phyloP scores from a whole-genome alignment of 345 rosid species.

The Aegle marmelos region DNA sequence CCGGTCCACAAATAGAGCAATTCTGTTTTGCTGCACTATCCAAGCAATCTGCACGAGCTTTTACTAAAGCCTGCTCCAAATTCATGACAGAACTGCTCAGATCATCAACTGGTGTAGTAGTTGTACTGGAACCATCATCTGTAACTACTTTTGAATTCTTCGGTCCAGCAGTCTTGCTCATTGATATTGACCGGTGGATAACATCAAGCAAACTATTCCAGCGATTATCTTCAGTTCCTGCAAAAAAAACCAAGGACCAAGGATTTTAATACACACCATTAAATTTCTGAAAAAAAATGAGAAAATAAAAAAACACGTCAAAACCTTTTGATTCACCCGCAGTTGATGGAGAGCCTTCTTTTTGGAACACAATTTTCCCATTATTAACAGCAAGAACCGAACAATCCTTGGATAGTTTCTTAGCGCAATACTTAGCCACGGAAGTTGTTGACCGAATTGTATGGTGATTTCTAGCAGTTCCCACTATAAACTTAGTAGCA shows the following conservation, averaged over 20 bases:
- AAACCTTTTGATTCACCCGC: conserved; percentile 43
- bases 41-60: conserved; percentile 30
- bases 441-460: conserved; percentile 60
- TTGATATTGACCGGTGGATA: conserved; percentile 51
- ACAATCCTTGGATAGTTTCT: conserved; percentile 53
- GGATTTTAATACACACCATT: not conserved
- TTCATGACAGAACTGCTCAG: conserved; percentile 28
- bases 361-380: conserved; percentile 68
- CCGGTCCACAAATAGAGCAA: conserved; percentile 61
- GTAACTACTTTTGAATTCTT: conserved; percentile 45
- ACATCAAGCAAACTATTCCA: conserved; percentile 48
- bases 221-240: conserved; percentile 50
- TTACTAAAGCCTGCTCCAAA: conserved; percentile 41
- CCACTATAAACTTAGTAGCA: conserved; percentile 68
- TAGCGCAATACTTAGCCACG: conserved; percentile 83
- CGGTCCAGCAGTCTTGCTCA: conserved; percentile 27
- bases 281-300: not conserved
- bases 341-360: conserved; percentile 48
- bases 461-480: conserved; percentile 46
- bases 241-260: conserved; percentile 8
- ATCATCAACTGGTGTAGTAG: conserved; percentile 14
- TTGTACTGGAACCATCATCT: conserved; percentile 28
- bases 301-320: not conserved
- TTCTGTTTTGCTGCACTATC: conserved; percentile 28
- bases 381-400: conserved; percentile 70